phyloP scores from a whole-genome alignment of 2,329 filamentous ascomycete species.

The Claviceps sorghi region DNA sequence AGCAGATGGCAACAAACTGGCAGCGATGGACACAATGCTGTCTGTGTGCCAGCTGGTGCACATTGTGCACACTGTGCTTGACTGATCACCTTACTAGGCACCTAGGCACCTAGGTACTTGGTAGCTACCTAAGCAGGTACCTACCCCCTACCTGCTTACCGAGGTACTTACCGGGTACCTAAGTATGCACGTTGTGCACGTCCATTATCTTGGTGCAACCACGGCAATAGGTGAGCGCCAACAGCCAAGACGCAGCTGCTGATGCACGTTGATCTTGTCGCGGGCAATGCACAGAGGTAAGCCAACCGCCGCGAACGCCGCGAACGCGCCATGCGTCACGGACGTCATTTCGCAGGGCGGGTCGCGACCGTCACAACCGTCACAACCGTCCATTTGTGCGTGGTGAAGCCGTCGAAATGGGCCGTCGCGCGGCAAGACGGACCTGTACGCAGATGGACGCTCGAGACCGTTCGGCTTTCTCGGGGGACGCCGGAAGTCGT shows the following conservation, averaged over 20 bases:
- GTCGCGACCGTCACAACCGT: too few relatives aligned
- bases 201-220: neutral
- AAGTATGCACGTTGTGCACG: neutral
- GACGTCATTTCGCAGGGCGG: too few relatives aligned
- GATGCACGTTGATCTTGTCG: neutral
- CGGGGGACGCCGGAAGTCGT: too few relatives aligned
- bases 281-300: too few relatives aligned
- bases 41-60: neutral
- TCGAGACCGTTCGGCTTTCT: too few relatives aligned
- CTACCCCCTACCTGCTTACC: neutral
- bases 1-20: neutral
- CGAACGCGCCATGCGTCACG: neutral
- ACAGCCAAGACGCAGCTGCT: neutral
- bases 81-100: neutral
- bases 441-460: too few relatives aligned
- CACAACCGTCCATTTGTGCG: too few relatives aligned
- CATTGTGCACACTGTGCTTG: neutral
- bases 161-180: too few relatives aligned
- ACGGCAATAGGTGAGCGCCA: neutral
- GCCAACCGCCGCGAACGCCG: neutral
- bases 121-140: neutral
- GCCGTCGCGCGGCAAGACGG: too few relatives aligned
- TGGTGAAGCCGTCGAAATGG: too few relatives aligned
- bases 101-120: too few relatives aligned
- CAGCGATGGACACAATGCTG: neutral